These are phyloP conservation scores for Paramecium pentaurelia DNA, from an alignment of 73 alveolate genomes.

Conservation along the genomic window DNA sequence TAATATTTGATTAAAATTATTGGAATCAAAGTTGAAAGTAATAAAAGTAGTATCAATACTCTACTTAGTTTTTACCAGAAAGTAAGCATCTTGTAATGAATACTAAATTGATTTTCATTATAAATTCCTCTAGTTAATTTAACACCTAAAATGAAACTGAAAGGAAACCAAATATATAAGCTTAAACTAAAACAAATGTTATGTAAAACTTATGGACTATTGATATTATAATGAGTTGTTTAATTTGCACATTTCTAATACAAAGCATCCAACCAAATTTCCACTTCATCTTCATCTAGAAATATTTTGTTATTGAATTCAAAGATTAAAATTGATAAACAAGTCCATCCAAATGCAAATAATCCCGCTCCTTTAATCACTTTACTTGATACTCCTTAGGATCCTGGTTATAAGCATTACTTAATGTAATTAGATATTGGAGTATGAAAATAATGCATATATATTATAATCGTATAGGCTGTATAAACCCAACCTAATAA, in stretches of 20 bases:
- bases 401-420: neutral
- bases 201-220: neutral
- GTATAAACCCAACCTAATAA: conserved; percentile 57
- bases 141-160: neutral
- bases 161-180: neutral
- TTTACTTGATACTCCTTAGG: neutral
- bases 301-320: neutral
- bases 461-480: neutral
- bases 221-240: neutral
- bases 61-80: neutral
- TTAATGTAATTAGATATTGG: neutral
- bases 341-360: neutral
- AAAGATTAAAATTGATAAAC: neutral
- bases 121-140: neutral
- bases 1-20: neutral
- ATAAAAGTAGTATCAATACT: neutral
- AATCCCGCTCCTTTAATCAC: neutral
- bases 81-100: neutral
- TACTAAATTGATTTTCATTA: neutral
- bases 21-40: neutral
- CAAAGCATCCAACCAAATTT: neutral
- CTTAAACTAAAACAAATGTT: neutral
- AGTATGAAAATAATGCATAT: neutral
- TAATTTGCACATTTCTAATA: neutral
- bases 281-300: neutral